Percentiles rank a stretch among this genome's conserved stretches.
Conservation (phyloP, 2,329 filamentous ascomycete genomes). For the Colletotrichum tanaceti region DNA sequence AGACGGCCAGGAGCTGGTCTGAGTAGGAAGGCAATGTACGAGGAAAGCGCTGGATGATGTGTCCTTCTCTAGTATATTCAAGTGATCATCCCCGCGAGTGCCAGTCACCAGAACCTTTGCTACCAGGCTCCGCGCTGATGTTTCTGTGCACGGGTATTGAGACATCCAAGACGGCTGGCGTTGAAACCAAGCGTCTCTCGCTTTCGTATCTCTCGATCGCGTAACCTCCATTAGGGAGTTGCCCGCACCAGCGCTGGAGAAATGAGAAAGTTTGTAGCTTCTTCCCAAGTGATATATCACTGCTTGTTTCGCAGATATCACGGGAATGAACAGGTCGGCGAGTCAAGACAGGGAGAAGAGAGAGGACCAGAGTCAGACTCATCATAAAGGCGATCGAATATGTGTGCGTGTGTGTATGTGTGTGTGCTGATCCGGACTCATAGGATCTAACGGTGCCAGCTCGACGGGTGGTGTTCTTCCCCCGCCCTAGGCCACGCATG, state of each 20-base stretch:
- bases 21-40: neutral
- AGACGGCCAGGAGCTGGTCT: neutral
- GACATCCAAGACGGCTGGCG: neutral
- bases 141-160: neutral
- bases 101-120: no score
- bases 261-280: neutral
- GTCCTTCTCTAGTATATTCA: no score
- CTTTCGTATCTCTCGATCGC: slow-evolving; percentile 4
- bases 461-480: neutral
- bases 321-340: neutral
- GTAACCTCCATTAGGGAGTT: no score
- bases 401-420: neutral
- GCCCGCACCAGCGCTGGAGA: neutral
- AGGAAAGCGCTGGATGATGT: neutral
- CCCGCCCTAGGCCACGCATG: neutral
- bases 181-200: slow-evolving; percentile 10
- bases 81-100: no score
- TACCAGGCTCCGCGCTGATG: no score
- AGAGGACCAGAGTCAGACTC: neutral
- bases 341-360: neutral
- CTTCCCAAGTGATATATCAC: neutral
- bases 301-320: neutral
- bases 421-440: neutral
- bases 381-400: neutral
- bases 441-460: slow-evolving; percentile 5